phyloP scores from a whole-genome alignment of 192 early-diverging fungal species.

The Chytriomyces sp. region DNA sequence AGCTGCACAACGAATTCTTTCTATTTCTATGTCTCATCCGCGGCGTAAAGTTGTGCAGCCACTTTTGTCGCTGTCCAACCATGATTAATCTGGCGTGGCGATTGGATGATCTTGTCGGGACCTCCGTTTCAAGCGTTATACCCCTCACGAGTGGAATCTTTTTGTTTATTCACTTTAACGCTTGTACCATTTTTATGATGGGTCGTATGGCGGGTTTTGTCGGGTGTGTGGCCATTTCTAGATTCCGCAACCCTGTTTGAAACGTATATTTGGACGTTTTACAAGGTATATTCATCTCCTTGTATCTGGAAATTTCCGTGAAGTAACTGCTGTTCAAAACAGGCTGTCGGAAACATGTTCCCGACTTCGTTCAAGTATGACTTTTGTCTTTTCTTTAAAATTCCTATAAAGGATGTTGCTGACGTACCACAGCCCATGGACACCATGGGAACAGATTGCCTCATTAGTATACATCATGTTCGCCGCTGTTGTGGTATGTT shows the following conservation, averaged over 20 bases:
- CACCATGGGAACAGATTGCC: slow-evolving; percentile 3
- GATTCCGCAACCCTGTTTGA: too few relatives aligned
- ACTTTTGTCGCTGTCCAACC: slow-evolving; percentile 1
- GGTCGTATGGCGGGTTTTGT: slow-evolving; percentile 2
- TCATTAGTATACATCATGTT: slow-evolving; percentile 2
- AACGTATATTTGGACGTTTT: too few relatives aligned
- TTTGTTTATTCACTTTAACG: slow-evolving; percentile 9
- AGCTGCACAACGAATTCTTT: too few relatives aligned
- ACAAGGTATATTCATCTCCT: too few relatives aligned
- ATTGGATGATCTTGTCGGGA: neutral
- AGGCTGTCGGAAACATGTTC: neutral
- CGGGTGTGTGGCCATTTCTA: too few relatives aligned
- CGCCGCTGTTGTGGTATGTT: slow-evolving; percentile 22
- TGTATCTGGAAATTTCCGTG: too few relatives aligned
- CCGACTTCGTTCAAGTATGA: neutral
- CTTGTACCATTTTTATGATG: slow-evolving; percentile 1
- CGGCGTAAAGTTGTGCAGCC: neutral
- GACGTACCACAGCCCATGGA: too few relatives aligned
- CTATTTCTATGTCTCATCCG: neutral
- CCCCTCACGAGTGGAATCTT: slow-evolving; percentile 9
- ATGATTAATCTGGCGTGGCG: neutral
- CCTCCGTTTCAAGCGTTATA: neutral
- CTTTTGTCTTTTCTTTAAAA: neutral
- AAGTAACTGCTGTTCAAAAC: too few relatives aligned
- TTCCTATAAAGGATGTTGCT: too few relatives aligned